Conservation (phyloP, 768 basidiomycete genomes). For the Postia placenta region DNA sequence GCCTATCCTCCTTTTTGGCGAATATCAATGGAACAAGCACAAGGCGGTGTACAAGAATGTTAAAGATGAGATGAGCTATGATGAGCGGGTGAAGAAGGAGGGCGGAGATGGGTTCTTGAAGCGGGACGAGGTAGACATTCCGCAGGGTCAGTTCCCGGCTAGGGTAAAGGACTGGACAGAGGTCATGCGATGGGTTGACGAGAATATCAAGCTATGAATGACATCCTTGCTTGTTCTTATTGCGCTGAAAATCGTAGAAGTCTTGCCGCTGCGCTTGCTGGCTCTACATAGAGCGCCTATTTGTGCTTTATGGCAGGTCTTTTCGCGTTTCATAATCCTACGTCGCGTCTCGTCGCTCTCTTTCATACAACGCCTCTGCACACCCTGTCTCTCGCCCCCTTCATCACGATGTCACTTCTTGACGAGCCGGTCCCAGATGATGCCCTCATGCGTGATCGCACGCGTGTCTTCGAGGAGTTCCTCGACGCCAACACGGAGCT, state of each 20-base stretch:
- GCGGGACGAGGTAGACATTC: conserved; percentile 42
- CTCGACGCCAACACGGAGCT: conserved; percentile 58
- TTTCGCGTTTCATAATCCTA: conserved; percentile 15
- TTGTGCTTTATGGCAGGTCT: conserved; percentile 29
- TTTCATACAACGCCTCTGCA: conserved; percentile 21
- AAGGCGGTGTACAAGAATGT: conserved; percentile 40
- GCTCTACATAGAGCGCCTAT: neutral
- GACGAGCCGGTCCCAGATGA: conserved; percentile 57
- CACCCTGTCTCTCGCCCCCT: conserved; percentile 4
- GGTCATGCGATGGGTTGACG: conserved; percentile 43
- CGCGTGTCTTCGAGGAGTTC: conserved; percentile 80
- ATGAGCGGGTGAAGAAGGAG: conserved; percentile 39
- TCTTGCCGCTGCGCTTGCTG: too few species aligned
- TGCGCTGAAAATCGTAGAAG: neutral
- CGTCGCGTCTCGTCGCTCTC: conserved; percentile 6
- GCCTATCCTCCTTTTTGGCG: conserved; percentile 66
- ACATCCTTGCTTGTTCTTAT: too few species aligned
- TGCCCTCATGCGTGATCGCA: conserved; percentile 72
- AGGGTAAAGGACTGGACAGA: conserved; percentile 62
- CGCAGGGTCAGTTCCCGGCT: conserved; percentile 39
- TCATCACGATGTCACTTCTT: conserved; percentile 28
- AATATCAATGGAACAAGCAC: conserved; percentile 72
- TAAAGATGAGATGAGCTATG: conserved; percentile 48
- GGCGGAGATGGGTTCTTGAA: conserved; percentile 52
- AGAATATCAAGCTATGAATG: conserved; percentile 5